Evolutionary conservation across 179 eudicot genomes (phyloP).

Genomic region (Vitellaria paradoxa): DNA sequence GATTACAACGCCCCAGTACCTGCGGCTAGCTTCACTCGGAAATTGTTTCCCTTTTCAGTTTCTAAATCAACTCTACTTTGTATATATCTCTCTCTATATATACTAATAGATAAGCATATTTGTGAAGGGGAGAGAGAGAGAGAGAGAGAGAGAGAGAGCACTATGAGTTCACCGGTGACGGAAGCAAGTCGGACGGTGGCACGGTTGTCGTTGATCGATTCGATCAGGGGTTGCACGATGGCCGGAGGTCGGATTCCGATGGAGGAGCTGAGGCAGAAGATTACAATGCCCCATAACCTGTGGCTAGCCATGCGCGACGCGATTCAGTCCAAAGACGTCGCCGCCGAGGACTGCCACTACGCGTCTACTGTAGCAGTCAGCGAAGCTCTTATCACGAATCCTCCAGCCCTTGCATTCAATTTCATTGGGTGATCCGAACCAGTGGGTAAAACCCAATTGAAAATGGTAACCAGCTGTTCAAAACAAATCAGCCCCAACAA

Average conservation of each 20-base stretch:
- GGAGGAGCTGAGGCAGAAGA: conserved; percentile 46
- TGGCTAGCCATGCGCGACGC: conserved; percentile 58
- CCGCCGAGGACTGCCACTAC: conserved; percentile 24
- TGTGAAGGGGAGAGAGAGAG: background rate
- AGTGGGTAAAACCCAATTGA: too few species aligned
- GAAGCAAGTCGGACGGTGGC: conserved; percentile 24
- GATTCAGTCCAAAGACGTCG: conserved; percentile 42
- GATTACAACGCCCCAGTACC: conserved; percentile 58
- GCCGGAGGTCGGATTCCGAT: conserved; percentile 48
- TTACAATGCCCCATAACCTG: conserved; percentile 60
- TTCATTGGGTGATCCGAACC: too few species aligned
- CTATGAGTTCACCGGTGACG: conserved; percentile 28
- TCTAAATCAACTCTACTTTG: background rate
- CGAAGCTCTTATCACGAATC: too few species aligned
- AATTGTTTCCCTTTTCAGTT: too few species aligned
- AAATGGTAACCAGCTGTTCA: too few species aligned
- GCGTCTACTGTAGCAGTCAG: conserved; percentile 13
- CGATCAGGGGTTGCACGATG: conserved; percentile 53
- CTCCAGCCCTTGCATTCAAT: too few species aligned
- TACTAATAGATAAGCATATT: background rate
- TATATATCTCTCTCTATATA: background rate
- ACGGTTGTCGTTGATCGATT: conserved; percentile 68
- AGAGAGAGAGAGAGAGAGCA: conserved; percentile 2
- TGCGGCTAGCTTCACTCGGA: conserved; percentile 24
- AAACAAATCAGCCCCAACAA: too few species aligned